A percentile compares a stretch with the other conserved stretches of the same genome.
phyloP scores from a whole-genome alignment of 345 rosid genomes.

The Syzygium grande region DNA sequence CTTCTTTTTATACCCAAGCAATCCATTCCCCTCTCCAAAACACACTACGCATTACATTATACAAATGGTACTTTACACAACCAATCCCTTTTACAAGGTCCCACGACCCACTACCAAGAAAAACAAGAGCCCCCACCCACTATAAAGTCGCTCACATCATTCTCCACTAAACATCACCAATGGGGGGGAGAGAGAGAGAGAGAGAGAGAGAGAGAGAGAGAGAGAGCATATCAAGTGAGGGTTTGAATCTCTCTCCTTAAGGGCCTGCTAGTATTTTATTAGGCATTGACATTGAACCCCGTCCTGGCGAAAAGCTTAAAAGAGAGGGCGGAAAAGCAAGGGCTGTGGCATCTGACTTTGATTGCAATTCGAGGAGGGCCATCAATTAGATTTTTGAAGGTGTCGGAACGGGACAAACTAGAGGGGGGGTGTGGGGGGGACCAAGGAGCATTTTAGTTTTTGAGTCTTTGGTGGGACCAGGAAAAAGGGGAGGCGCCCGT shows the following conservation, averaged over 20 bases:
- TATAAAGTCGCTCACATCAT: conserved; percentile 44
- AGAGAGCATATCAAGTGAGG: conserved; percentile 37
- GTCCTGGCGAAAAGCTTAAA: conserved; percentile 18
- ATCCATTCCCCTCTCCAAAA: background rate
- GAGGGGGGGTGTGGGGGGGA: conserved; percentile 34
- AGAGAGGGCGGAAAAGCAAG: background rate
- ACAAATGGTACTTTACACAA: background rate
- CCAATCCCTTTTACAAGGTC: conserved; percentile 34
- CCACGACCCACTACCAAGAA: conserved; percentile 48
- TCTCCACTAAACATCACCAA: conserved; percentile 51
- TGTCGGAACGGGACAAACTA: conserved; percentile 9
- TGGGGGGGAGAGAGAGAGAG: conserved; percentile 16
- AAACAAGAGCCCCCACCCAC: conserved; percentile 38
- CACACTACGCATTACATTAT: background rate
- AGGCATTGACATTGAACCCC: conserved; percentile 40
- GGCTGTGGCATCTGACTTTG: conserved; percentile 58
- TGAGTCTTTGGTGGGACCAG: background rate
- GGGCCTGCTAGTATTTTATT: conserved; percentile 21
- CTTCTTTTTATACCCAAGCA: background rate
- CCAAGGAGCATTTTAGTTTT: conserved; percentile 19
- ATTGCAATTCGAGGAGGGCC: conserved; percentile 37
- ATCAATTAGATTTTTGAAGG: conserved; percentile 10
- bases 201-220: conserved; percentile 10
- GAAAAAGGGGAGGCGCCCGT: background rate
- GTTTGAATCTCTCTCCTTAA: conserved; percentile 40